Base-by-base conservation (phyloP, 2,329 filamentous ascomycete species). In the Fusarium brevicatenulatum region DNA sequence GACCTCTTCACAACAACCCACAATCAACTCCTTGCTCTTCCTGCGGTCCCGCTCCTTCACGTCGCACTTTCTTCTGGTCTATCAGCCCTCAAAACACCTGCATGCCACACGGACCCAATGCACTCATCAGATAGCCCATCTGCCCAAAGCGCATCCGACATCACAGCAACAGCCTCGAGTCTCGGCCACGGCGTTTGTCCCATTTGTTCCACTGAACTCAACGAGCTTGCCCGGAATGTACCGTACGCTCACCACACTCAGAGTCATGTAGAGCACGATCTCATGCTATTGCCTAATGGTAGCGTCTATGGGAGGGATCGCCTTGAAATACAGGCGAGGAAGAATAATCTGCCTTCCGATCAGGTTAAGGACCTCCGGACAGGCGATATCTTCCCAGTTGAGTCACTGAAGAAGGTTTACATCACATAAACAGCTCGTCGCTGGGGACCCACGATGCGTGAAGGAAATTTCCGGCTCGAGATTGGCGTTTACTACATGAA, bases 191-290 rank as follows among this genome's bases (percentile, higher is more conserved):
- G 91, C 54, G 91, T 98, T 46, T 99, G 96, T 77, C 96, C 96
- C 7, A 98, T 99, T 79, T 99, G 96, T 85, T 96, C 93, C 53
- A 96, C 93, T 2, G 96, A 99, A 83, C 89, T 99, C 63, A 98
- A 98, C 81, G 93, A 95, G 78, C 88, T 99, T 39, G 95, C 96
- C 4, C 88, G 92, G 57, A 91, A 92, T 76, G 93, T 99, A 49
- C 96, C 96, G 2, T 98, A 98, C 78, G 96, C 96, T 6, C 93
- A 97, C 78, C 96, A 99, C 81, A 95, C 93, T 36, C 97, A 97
- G 86, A 97, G 94, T 80, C 93, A 94, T 70, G 94, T 98, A 36
- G 95, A 97, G 79, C 91, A 90, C 50, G 95, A 98, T 79, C 89
- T 96, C 2, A 88, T 97, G 25, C 88, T 98, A 47, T 83, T 99